phyloP scores from a whole-genome alignment of 768 basidiomycete genomes.

The Leucocoprinus birnbaumii region DNA sequence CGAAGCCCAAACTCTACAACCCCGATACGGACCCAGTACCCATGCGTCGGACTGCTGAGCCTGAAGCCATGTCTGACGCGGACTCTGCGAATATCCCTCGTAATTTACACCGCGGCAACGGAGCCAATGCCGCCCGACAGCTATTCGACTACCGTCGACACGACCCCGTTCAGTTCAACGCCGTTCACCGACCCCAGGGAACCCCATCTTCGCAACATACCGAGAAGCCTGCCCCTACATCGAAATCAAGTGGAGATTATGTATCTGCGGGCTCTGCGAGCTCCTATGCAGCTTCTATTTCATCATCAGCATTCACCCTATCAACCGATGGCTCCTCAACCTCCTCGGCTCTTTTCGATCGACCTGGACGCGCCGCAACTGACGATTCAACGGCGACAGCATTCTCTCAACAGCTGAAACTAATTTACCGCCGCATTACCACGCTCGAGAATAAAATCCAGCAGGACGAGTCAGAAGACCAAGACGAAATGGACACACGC shows the following conservation, averaged over 20 bases:
- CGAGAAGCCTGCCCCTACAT: constrained; percentile 45
- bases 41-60: constrained; percentile 58
- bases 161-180: constrained; percentile 82
- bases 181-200: constrained; percentile 48
- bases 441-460: constrained; percentile 75
- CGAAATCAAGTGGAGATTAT: constrained; percentile 65
- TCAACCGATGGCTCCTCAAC: constrained; percentile 76
- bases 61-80: constrained; percentile 61
- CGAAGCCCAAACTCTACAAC: constrained; percentile 62
- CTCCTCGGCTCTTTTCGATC: constrained; percentile 65
- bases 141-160: constrained; percentile 90
- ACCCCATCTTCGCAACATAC: constrained; percentile 12
- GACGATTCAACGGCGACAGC: constrained; percentile 62
- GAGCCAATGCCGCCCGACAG: constrained; percentile 40
- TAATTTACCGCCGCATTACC: constrained; percentile 80
- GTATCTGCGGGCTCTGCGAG: constrained; percentile 75
- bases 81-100: constrained; percentile 48
- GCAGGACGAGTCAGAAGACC: constrained; percentile 56
- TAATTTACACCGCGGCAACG: constrained; percentile 24
- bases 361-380: constrained; percentile 34
- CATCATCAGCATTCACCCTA: constrained; percentile 69
- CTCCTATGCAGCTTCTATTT: constrained; percentile 66
- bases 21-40: constrained; percentile 69
- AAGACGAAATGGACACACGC: constrained; percentile 41
- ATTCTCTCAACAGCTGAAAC: constrained; percentile 74